Percentiles rank a stretch among this genome's conserved stretches.
Conservation (phyloP, 2,329 filamentous ascomycete genomes). For the Polychaeton citri region DNA sequence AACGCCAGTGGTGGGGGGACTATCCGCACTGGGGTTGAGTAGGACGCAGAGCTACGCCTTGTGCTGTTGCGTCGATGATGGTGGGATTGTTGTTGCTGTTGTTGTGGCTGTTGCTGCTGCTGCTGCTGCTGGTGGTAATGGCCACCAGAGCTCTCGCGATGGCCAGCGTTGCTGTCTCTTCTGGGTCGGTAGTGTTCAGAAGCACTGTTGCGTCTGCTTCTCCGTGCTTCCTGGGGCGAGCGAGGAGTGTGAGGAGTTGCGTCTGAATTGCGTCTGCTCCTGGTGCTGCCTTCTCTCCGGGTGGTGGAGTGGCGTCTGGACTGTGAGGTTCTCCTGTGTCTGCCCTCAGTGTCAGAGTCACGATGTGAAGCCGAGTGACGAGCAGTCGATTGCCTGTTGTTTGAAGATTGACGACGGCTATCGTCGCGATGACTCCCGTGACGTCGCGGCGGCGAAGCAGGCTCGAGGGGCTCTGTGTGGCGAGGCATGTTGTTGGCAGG, state of each 20-base stretch:
- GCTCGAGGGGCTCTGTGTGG: background rate
- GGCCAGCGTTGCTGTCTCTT: background rate
- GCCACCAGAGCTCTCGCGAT: background rate
- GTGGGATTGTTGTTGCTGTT: background rate
- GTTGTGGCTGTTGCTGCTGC: background rate
- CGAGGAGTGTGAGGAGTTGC: background rate
- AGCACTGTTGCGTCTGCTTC: background rate
- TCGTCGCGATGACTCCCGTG: background rate
- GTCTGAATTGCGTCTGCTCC: conserved; percentile 1
- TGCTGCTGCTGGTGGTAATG: background rate
- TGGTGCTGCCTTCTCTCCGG: background rate
- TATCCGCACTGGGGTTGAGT: conserved; percentile 1
- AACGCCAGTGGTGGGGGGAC: background rate
- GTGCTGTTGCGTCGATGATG: background rate
- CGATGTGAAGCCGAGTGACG: background rate
- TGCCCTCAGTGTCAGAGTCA: background rate
- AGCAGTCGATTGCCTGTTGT: background rate
- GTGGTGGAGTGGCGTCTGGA: background rate
- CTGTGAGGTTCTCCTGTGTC: background rate
- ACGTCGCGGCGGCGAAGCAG: background rate
- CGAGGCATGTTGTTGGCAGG: background rate
- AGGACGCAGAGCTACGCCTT: background rate
- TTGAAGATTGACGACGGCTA: background rate
- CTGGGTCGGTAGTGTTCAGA: background rate
- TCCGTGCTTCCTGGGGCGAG: background rate